phyloP scores from a whole-genome alignment of 208 protist genomes.

The Trypanosoma scelopori region DNA sequence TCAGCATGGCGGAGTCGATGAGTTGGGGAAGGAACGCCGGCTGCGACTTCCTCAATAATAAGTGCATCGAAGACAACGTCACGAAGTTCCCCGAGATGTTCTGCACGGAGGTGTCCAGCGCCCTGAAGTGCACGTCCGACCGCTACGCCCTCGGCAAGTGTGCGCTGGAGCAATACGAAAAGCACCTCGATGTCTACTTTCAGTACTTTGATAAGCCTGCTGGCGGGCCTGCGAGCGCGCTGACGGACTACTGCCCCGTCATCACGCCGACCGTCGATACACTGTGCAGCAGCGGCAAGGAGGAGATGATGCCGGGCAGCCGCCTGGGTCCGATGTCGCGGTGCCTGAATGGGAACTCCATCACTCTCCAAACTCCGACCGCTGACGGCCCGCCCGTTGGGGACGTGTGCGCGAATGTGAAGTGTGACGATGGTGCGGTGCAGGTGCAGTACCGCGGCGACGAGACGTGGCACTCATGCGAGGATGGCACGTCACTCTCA shows the following conservation, averaged over 20 bases:
- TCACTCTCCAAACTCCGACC: background rate
- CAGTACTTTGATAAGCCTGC: background rate
- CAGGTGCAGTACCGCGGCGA: conserved; percentile 3
- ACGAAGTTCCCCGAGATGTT: conserved; percentile 37
- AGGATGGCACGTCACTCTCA: background rate
- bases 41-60: conserved; percentile 28
- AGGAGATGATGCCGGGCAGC: background rate
- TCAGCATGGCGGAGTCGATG: conserved; percentile 33
- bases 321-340: background rate
- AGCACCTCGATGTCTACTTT: background rate
- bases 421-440: background rate
- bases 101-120: conserved; percentile 13
- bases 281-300: background rate
- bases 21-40: conserved; percentile 33
- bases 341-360: conserved; percentile 7
- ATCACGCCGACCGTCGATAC: background rate
- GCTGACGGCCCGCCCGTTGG: background rate
- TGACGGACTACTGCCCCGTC: background rate
- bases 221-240: background rate
- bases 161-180: background rate
- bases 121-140: conserved; percentile 35
- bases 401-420: conserved; percentile 11
- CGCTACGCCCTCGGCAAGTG: conserved; percentile 18
- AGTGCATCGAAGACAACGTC: conserved; percentile 25
- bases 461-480: background rate